These are phyloP conservation scores for Triticum monococcum DNA, from an alignment of 176 grass and related monocot species.

Conservation along the genomic window DNA sequence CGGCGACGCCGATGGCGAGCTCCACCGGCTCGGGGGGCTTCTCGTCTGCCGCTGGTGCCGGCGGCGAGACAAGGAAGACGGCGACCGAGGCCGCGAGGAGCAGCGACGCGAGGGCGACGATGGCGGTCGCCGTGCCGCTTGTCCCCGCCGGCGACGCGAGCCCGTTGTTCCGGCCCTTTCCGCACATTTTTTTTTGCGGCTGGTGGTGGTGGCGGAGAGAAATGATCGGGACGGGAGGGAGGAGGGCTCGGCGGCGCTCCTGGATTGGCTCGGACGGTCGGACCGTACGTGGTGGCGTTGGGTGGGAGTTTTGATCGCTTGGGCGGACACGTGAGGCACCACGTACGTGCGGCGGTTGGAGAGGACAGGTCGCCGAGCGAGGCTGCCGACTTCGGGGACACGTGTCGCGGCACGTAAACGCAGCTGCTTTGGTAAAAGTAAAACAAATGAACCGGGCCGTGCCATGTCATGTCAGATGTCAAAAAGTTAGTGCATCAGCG, in stretches of 20 bases:
- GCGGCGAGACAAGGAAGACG: background rate
- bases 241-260: background rate
- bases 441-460: background rate
- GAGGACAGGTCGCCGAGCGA: no score
- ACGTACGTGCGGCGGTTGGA: background rate
- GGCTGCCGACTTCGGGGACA: background rate
- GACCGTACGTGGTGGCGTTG: background rate
- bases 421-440: background rate
- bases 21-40: constrained; percentile 41
- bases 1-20: constrained; percentile 56
- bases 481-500: no score
- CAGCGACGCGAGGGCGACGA: constrained; percentile 22
- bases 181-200: background rate
- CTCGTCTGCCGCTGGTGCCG: background rate
- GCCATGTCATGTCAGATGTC: background rate
- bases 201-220: background rate
- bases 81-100: constrained; percentile 16
- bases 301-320: background rate
- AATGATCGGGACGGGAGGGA: background rate
- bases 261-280: no score
- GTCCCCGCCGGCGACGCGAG: background rate
- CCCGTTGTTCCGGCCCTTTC: background rate
- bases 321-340: background rate
- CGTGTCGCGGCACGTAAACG: background rate
- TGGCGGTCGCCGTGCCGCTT: background rate